A percentile compares a stretch with the other conserved stretches of the same genome.
These are phyloP conservation scores for Macaranga tanarius DNA, from an alignment of 441 rosid genomes.

Conservation along the genomic window DNA sequence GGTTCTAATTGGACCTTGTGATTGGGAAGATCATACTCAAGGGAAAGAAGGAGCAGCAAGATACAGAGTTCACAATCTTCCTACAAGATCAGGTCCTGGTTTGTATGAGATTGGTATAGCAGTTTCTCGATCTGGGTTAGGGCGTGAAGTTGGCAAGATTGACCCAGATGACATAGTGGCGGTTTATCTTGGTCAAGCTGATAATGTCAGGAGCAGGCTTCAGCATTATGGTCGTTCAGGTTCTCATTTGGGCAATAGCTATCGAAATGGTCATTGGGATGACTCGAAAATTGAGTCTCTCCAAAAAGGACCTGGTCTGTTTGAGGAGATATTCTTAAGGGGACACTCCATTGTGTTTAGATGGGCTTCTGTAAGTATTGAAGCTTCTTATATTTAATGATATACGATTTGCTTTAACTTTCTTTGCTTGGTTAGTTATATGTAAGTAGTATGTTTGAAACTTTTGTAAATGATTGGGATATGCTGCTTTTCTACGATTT, in stretches of 20 bases:
- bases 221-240: constrained; percentile 63
- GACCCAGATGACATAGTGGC: constrained; percentile 39
- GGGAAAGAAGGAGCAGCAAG: constrained; percentile 59
- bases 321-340: constrained; percentile 53
- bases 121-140: constrained; percentile 26
- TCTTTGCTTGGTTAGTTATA: not conserved
- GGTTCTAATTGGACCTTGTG: constrained; percentile 60
- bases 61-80: constrained; percentile 70
- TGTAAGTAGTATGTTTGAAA: too few relatives aligned
- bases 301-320: constrained; percentile 37
- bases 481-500: too few relatives aligned
- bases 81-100: constrained; percentile 47
- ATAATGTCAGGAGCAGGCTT: constrained; percentile 59
- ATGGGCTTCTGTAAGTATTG: constrained; percentile 71
- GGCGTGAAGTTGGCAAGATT: constrained; percentile 34
- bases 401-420: too few relatives aligned
- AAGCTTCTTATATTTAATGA: not conserved
- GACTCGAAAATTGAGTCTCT: constrained; percentile 19
- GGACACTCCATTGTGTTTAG: constrained; percentile 54
- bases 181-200: constrained; percentile 67
- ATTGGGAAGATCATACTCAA: constrained; percentile 49
- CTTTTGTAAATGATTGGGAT: too few relatives aligned
- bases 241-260: constrained; percentile 50
- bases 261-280: constrained; percentile 15
- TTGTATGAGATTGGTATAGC: constrained; percentile 69